A percentile compares a stretch with the other conserved stretches of the same genome.
Conservation (phyloP, 176 grass and related monocot species). For the Alloteropsis semialata region DNA sequence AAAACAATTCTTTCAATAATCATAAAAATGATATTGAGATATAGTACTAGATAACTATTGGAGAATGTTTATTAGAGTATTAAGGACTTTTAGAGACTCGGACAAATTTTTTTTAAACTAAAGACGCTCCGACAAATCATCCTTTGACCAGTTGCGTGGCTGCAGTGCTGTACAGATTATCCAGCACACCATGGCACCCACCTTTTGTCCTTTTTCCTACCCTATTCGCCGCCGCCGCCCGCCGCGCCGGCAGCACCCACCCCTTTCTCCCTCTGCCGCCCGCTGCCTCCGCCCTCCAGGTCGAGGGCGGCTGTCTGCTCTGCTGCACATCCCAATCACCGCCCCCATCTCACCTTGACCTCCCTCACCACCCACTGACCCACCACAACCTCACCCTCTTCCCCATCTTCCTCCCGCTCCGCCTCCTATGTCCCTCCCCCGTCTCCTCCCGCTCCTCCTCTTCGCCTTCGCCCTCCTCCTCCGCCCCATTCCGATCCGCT, state of each 20-base stretch:
- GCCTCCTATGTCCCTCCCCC: not conserved
- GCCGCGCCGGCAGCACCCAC: not conserved
- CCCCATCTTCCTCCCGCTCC: not conserved
- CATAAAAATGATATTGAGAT: no score
- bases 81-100: no score
- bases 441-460: not conserved
- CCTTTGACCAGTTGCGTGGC: not conserved
- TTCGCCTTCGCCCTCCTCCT: not conserved
- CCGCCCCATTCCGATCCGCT: conserved; percentile 4
- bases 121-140: not conserved
- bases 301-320: not conserved
- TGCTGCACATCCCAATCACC: not conserved
- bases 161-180: not conserved
- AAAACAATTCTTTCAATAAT: no score
- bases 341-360: not conserved
- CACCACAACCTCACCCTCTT: not conserved
- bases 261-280: not conserved
- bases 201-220: not conserved
- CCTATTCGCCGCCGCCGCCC: not conserved
- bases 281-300: not conserved
- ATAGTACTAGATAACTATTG: no score
- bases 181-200: not conserved
- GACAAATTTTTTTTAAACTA: not conserved
- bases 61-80: no score
- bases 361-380: not conserved